Conservation (phyloP, 352 stramenopile genomes). For the Pythium aquatile region DNA sequence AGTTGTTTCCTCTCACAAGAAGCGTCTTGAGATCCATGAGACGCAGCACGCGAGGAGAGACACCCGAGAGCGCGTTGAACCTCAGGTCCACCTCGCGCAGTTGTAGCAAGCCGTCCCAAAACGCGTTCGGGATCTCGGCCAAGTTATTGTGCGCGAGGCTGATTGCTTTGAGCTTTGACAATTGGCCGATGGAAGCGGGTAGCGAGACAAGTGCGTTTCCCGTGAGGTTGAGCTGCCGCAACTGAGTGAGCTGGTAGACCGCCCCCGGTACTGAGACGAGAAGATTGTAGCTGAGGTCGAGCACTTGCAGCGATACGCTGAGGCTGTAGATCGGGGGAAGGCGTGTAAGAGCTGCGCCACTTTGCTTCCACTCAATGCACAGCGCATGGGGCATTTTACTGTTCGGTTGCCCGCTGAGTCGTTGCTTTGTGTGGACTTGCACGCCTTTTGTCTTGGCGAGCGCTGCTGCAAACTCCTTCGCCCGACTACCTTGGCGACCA, state of each 20-base stretch:
- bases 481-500: conserved; percentile 8
- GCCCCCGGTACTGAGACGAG: conserved; percentile 41
- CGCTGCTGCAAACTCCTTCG: conserved; percentile 30
- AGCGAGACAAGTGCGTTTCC: conserved; percentile 54
- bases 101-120: conserved; percentile 30
- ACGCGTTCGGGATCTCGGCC: conserved; percentile 20
- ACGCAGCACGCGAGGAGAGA: conserved; percentile 20
- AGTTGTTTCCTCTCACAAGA: conserved; percentile 1
- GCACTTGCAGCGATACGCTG: conserved; percentile 9
- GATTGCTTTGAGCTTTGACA: conserved; percentile 39
- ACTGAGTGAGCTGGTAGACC: conserved; percentile 34
- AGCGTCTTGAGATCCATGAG: conserved; percentile 5
- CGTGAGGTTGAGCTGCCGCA: conserved; percentile 50
- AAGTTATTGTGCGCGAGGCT: conserved; percentile 66
- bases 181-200: conserved; percentile 27
- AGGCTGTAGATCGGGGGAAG: neutral
- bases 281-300: conserved; percentile 55
- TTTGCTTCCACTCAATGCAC: neutral
- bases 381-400: neutral
- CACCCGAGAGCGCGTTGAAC: conserved; percentile 17
- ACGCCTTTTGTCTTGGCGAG: conserved; percentile 38
- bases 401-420: neutral
- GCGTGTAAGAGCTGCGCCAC: neutral
- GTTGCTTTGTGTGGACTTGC: conserved; percentile 1
- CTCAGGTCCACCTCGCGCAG: conserved; percentile 42